Base-by-base conservation (phyloP, 2,329 filamentous ascomycete species). In the Trichoderma semiorbis region DNA sequence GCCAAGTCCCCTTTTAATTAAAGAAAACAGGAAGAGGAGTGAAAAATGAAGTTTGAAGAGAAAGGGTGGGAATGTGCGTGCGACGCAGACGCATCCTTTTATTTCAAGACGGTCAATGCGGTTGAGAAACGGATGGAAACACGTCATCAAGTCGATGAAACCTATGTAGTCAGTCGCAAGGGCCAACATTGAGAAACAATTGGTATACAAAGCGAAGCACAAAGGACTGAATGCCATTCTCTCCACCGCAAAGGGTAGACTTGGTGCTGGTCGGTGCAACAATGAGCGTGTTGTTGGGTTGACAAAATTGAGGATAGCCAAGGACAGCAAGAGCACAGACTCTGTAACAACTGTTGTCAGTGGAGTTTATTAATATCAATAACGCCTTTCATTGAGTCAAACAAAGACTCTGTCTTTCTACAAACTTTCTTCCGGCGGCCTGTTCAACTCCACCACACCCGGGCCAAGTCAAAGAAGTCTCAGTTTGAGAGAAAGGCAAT, bases 1-100 rank as follows among this genome's bases (percentile, higher is more conserved):
- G 47, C 0, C n/a, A 24, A 50, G 14, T 1, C 2, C 1, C 3
- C 0, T 18, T 43, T 43, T 18, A 43, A 16, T 18, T 0, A 43
- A 10, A 39, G 16, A 4, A 43, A 43, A 18, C 0, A 8, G 1
- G 7, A 43, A 43, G 7, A 43, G 36, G 36, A 8, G 36, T 8
- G 16, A 16, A 50, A 50, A 12, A 21, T 50, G 47, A 50, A 24
- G n/a, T 21, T 50, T 50, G n/a, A 7, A 21, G n/a, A 24, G n/a
- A 21, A 12, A 50, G 1, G n/a, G 2, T 1, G 47, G n/a, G 47
- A 50, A 24, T 50, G n/a, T 50, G 11, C n/a, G 10, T 21, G n/a
- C n/a, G n/a, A 50, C n/a, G n/a, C n/a, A 21, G 24, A 24, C 47
- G 5, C 47, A 50, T 24, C 47, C n/a, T 50, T 50, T 50, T 24